Percentiles rank a stretch among this genome's conserved stretches.
phyloP scores from a whole-genome alignment of 1,139 yeast species.

The Scheffersomyces titani region DNA sequence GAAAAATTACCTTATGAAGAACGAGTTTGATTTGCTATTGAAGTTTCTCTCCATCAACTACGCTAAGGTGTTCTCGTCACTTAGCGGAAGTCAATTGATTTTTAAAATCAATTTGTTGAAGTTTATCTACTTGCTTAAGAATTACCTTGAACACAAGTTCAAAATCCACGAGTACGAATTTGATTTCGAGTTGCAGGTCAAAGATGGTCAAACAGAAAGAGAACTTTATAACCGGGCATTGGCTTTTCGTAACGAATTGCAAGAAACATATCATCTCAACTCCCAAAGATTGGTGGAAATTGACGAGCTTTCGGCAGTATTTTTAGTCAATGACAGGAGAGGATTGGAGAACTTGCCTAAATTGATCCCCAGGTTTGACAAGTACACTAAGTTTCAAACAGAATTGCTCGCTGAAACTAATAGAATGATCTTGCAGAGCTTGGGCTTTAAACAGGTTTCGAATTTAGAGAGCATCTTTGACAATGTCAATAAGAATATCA shows the following conservation, averaged over 20 bases:
- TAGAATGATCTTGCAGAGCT: slow-evolving; percentile 26
- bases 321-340: slow-evolving; percentile 26
- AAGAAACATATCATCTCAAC: slow-evolving; percentile 13
- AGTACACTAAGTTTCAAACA: slow-evolving; percentile 20
- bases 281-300: slow-evolving; percentile 16
- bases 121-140: slow-evolving; percentile 37
- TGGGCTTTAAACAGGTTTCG: slow-evolving; percentile 29
- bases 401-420: slow-evolving; percentile 27
- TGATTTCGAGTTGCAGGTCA: slow-evolving; percentile 15
- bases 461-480: slow-evolving; percentile 35
- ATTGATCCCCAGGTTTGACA: slow-evolving; percentile 19
- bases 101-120: slow-evolving; percentile 57
- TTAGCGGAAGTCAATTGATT: slow-evolving; percentile 39
- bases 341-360: slow-evolving; percentile 26
- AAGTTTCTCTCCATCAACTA: slow-evolving; percentile 43
- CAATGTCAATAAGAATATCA: slow-evolving; percentile 35
- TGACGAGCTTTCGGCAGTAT: slow-evolving; percentile 27
- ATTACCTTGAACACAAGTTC: slow-evolving; percentile 21
- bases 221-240: slow-evolving; percentile 11
- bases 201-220: slow-evolving; percentile 10
- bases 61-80: slow-evolving; percentile 39
- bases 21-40: slow-evolving; percentile 52
- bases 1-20: slow-evolving; percentile 43
- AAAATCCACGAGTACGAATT: slow-evolving; percentile 15
- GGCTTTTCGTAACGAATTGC: slow-evolving; percentile 8